Evolutionary conservation across 805 yeast species (phyloP), one percentile per base, ranked within the genome.

Genomic region (Myxozyma mucilagina): DNA sequence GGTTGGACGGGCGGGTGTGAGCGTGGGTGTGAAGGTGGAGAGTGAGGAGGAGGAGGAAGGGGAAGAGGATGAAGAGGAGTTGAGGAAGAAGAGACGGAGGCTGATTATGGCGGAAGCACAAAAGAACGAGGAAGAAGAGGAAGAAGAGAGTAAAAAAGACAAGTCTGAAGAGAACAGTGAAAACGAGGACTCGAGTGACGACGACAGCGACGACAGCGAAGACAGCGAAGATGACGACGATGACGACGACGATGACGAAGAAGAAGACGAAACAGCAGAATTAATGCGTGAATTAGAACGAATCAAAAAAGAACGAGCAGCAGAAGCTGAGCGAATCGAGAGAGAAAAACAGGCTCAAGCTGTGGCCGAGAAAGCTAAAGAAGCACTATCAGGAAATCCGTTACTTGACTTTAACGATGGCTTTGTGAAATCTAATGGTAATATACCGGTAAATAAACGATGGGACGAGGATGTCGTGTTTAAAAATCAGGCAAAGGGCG

Each of bases 401-500:
- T 59, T 74, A n/a, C 56, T 74, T 49, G 61, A 56, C 5, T 48
- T 58, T 36, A 44, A 47, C 10, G 59, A 56, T 20, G 57, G 56
- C 14, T 60, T 56, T 42, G 54, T 47, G n/a, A 24, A 24, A 24
- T 24, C 29, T 24, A 51, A 51, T 24, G 58, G 59, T 3, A 16
- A 35, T 16, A 14, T 38, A 6, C 34, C 48, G 18, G 54, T 47
- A 20, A 20, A 48, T 10, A 51, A 48, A 45, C 24, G 63, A 36
- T 74, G 77, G 77, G 71, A 69, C 16, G 75, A 74, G 13, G 77
- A 74, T 43, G 69, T 68, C 16, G 70, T 75, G 18, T 74, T 74
- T 63, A 67, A 66, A 52, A 71, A 72, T 47, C 76, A 75, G 53
- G 75, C 76, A 9, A 65, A 63, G 47, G 69, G 68, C 1, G 56